Base-by-base conservation (phyloP, 23 red algal genomes). In the Cyanidioschyzon merolae region DNA sequence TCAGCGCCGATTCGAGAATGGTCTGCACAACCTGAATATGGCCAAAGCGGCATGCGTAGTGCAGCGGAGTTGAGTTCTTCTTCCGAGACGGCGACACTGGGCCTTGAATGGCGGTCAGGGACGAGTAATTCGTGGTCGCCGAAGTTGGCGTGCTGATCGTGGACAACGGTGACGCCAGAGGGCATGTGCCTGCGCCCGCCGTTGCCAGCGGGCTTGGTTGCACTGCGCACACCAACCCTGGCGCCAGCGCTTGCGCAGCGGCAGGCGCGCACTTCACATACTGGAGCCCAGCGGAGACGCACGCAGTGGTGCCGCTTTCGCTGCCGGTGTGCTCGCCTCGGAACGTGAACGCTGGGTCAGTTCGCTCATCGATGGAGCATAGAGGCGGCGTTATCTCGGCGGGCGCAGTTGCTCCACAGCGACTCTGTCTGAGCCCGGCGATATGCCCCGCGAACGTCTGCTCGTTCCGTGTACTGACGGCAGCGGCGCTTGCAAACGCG, bases 111-210 rank as follows among this genome's bases (percentile, higher is more conserved):
- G 63, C 63, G 16, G 63, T 71, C 63, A 71, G 29, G 7, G 63
- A 71, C 7, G 63, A 71, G 63, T 71, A 71, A 27, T 71, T 71
- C n/a, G 63, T 71, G 16, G 63, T 25, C 63, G 32, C 63, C n/a
- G 63, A 25, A 27, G 63, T 35, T 35, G 63, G 32, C 63, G 63
- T 71, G n/a, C 21, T 25, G 12, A 71, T 35, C 12, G 12, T 35
- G 12, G 63, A 71, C 21, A 32, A 27, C 63, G 63, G 63, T 35
- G 63, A 71, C 63, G 63, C 12, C 63, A 71, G 32, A 7, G 63
- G 32, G 30, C 12, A 71, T 27, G 32, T 3, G 16, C 2, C 3
- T 25, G 63, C 12, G 29, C n/a, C 12, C n/a, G 63, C 16, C n/a
- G 63, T 3, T 7, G 63, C 63, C 7, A 35, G 16, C 29, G 63